Evolutionary conservation across 805 yeast species (phyloP).

Genomic region (Saccharomyces paradoxus): DNA sequence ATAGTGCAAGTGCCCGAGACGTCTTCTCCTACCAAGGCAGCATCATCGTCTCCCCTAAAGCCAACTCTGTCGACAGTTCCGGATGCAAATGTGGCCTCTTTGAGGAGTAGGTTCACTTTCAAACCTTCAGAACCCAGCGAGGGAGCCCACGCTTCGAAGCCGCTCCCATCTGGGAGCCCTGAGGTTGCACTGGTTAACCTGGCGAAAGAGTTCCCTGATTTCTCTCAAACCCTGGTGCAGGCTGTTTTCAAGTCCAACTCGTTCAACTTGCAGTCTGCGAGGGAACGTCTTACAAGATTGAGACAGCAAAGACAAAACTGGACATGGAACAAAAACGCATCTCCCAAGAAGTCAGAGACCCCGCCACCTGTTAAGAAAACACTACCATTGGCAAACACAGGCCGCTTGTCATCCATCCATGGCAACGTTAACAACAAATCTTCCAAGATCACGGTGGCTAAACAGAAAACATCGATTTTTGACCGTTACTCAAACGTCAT

Average conservation of each 20-base stretch:
- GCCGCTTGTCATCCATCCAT: slow-evolving; percentile 10
- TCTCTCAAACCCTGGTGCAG: slow-evolving; percentile 30
- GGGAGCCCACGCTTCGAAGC: slow-evolving; percentile 1
- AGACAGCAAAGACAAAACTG: slow-evolving; percentile 22
- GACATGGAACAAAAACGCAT: slow-evolving; percentile 7
- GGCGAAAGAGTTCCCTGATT: slow-evolving; percentile 26
- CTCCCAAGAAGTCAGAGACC: background rate
- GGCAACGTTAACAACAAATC: slow-evolving; percentile 14
- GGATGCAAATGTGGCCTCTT: slow-evolving; percentile 11
- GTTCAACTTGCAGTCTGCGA: slow-evolving; percentile 29
- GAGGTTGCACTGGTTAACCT: slow-evolving; percentile 14
- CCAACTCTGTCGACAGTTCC: background rate
- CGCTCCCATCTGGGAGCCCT: slow-evolving; percentile 4
- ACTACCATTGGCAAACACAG: background rate
- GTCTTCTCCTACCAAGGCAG: slow-evolving; percentile 31
- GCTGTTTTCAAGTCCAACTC: slow-evolving; percentile 36
- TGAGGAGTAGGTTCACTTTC: slow-evolving; percentile 8
- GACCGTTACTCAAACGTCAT: slow-evolving; percentile 30
- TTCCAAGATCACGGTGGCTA: slow-evolving; percentile 33
- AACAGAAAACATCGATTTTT: slow-evolving; percentile 31
- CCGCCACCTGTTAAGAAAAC: background rate
- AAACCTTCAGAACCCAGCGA: background rate
- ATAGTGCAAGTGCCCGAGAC: slow-evolving; percentile 46
- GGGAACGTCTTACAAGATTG: slow-evolving; percentile 27
- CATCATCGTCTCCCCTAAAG: slow-evolving; percentile 27